Evolutionary conservation across 352 stramenopile species (phyloP), one percentile per base, ranked within the genome.

Genomic region (Globisporangium middletonii): DNA sequence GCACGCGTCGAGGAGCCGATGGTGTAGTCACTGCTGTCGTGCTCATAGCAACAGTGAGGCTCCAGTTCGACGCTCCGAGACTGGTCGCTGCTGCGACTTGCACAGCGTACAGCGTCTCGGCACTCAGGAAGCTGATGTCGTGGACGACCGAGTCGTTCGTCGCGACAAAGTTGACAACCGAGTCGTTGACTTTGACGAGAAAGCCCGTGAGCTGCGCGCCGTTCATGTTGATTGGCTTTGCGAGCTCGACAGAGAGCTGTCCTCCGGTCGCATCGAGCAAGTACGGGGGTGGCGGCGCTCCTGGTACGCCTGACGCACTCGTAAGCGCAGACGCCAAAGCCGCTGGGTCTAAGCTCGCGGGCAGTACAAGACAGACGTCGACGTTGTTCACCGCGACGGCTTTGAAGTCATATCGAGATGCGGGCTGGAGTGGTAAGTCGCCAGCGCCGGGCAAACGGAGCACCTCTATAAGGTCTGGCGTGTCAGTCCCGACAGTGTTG

Each of bases 231-330:
- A 46, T 26, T 11, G 77, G 66, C 19, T 69, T 71, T 13, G 76
- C 46, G 37, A 89, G 41, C 47, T 79, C 71, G 51, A 86, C 67
- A 1, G 64, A 62, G 37, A 85, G 65, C 43, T 70, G 66, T 0
- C 77, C 73, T 0, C 79, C 79, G 1, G 73, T 88, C n/a, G 65
- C 60, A 23, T 57, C 69, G 33, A 89, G 41, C 42, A 84, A 80
- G 26, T 79, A 85, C 7, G 75, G 73, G 16, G 64, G 45, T 11
- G 74, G 71, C 19, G 77, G 77, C 18, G 66, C 50, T 0, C 60
- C 72, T 19, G 79, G 79, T 15, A 79, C 44, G 7, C 71, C 69
- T 3, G 68, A 63, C 48, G 18, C 30, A 12, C 43, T 28, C 18
- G 75, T 89, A 44, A 44, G 52, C 23, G 61, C 63, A 15, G 65